Percentiles rank a stretch among this genome's conserved stretches.
phyloP scores from a whole-genome alignment of 768 basidiomycete species.

The Cyathus striatus region DNA sequence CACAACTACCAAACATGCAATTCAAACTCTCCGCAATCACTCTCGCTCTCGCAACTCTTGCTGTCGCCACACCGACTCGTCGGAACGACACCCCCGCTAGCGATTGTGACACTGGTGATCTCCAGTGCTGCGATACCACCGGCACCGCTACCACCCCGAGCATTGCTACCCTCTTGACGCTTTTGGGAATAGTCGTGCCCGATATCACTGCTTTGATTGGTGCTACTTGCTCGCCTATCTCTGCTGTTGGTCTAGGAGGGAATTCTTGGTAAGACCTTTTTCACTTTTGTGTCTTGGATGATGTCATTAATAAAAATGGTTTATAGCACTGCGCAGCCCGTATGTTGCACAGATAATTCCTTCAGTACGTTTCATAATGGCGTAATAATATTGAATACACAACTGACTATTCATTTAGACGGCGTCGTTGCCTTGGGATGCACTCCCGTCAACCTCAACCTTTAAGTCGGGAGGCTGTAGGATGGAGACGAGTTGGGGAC shows the following conservation, averaged over 20 bases:
- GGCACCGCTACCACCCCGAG: background rate
- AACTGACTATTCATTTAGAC: background rate
- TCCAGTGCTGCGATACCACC: conserved; percentile 3
- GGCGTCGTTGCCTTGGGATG: background rate
- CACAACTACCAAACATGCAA: conserved; percentile 3
- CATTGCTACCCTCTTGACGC: background rate
- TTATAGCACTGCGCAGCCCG: conserved; percentile 2
- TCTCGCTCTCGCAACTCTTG: conserved; percentile 4
- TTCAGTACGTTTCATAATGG: conserved; percentile 1
- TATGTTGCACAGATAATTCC: conserved; percentile 1
- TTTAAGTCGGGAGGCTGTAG: no score
- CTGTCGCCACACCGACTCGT: conserved; percentile 1
- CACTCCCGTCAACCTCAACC: background rate
- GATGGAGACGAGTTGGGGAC: no score
- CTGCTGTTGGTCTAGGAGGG: background rate
- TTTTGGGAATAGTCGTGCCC: background rate
- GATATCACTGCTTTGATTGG: background rate
- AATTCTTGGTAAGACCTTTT: background rate
- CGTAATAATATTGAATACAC: no score
- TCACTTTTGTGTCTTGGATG: background rate
- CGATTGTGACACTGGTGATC: background rate
- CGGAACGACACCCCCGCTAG: no score
- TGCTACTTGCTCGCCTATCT: conserved; percentile 1
- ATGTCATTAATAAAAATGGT: background rate
- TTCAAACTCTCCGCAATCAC: conserved; percentile 4